Evolutionary conservation across 805 yeast species (phyloP).

Genomic region (Nakazawaea ishiwadae): DNA sequence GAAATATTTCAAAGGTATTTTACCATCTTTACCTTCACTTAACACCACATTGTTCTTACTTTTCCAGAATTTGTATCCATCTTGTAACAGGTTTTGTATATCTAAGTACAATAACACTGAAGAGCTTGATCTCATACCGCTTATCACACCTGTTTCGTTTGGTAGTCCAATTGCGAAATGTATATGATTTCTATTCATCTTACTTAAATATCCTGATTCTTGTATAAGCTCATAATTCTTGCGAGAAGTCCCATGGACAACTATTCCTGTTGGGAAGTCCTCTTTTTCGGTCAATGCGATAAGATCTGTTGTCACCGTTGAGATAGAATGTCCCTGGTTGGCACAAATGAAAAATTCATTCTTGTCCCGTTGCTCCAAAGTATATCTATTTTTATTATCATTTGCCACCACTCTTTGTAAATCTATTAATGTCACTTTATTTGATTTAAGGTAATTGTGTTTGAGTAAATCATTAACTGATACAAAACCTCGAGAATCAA

Average conservation of each 20-base stretch:
- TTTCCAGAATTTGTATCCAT: slow-evolving; percentile 45
- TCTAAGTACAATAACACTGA: slow-evolving; percentile 63
- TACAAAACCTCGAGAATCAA: slow-evolving; percentile 68
- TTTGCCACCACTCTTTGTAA: slow-evolving; percentile 53
- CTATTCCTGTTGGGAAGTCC: slow-evolving; percentile 47
- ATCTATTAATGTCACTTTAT: slow-evolving; percentile 51
- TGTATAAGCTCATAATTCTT: slow-evolving; percentile 43
- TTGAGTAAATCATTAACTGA: slow-evolving; percentile 45
- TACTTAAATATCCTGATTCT: slow-evolving; percentile 51
- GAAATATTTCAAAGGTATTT: slow-evolving; percentile 41
- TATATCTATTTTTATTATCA: slow-evolving; percentile 72
- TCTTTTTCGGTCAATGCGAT: slow-evolving; percentile 28
- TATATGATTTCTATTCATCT: slow-evolving; percentile 78
- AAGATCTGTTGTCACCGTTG: slow-evolving; percentile 37
- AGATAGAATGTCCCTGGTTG: slow-evolving; percentile 85
- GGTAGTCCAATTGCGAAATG: slow-evolving; percentile 71
- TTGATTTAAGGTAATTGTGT: slow-evolving; percentile 55
- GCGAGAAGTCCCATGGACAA: slow-evolving; percentile 71
- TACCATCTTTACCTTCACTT: slow-evolving; percentile 58
- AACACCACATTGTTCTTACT: slow-evolving; percentile 76
- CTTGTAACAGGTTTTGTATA: slow-evolving; percentile 37
- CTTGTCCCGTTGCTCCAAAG: slow-evolving; percentile 31
- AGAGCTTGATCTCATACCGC: slow-evolving; percentile 68
- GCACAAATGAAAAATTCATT: slow-evolving; percentile 60
- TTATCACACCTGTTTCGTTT: slow-evolving; percentile 40